Percentiles rank a stretch among this genome's conserved stretches.
Conservation (phyloP, 495 filamentous ascomycete species). For the Cercophora scortea region DNA sequence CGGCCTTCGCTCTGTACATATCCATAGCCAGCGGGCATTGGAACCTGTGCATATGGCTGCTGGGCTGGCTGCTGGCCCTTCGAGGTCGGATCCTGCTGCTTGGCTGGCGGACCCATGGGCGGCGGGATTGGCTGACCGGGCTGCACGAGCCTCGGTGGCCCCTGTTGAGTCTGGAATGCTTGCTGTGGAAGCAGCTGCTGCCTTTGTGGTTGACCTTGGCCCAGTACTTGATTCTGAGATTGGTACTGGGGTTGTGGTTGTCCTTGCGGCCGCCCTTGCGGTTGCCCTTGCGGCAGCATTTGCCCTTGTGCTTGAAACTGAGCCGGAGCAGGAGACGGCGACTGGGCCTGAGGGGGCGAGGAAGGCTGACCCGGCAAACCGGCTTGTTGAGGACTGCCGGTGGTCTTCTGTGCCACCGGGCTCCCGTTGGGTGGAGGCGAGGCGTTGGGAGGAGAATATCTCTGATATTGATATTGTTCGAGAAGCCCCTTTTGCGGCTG, state of each 20-base stretch:
- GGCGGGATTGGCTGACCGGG: constrained; percentile 1
- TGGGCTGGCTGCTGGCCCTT: constrained; percentile 11
- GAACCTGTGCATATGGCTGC: constrained; percentile 36
- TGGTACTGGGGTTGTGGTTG: neutral
- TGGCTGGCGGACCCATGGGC: neutral
- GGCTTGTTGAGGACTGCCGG: neutral
- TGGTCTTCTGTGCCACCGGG: neutral
- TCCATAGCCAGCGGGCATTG: constrained; percentile 38
- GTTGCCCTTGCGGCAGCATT: too few relatives aligned
- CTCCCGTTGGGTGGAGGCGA: neutral
- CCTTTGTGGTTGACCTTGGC: neutral
- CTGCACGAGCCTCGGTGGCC: neutral
- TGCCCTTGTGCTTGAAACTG: neutral
- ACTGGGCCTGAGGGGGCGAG: neutral
- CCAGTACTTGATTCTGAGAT: neutral
- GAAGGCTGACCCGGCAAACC: neutral
- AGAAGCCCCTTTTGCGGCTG: neutral
- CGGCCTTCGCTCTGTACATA: constrained; percentile 38
- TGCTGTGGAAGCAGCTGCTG: neutral
- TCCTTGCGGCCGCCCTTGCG: too few relatives aligned
- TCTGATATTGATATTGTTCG: constrained; percentile 5
- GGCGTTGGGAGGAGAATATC: neutral
- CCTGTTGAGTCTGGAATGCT: neutral
- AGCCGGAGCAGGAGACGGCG: neutral
- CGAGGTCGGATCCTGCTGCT: constrained; percentile 2